Conservation (phyloP, 768 basidiomycete species). For the Leccinum aurantiacum region DNA sequence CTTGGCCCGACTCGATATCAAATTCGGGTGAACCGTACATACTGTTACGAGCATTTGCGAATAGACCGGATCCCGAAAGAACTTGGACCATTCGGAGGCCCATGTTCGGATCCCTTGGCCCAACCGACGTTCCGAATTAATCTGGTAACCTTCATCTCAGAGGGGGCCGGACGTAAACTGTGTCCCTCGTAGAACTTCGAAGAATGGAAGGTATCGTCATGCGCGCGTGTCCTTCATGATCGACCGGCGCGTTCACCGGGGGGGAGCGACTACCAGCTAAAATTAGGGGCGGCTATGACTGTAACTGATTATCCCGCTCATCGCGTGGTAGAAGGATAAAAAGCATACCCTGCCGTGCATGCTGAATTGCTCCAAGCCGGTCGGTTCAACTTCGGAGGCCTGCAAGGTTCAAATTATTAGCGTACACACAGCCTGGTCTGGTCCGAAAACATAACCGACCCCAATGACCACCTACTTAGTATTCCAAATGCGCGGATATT, state of each 20-base stretch:
- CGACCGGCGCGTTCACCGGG: constrained; percentile 13
- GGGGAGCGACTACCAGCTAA: background rate
- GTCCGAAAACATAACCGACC: background rate
- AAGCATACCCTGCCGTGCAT: background rate
- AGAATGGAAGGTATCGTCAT: constrained; percentile 22
- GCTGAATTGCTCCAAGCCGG: background rate
- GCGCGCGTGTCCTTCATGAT: constrained; percentile 22
- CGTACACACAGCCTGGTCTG: background rate
- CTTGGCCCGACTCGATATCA: constrained; percentile 1
- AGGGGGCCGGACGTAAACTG: background rate
- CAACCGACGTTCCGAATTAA: background rate
- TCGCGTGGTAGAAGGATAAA: background rate
- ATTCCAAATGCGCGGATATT: background rate
- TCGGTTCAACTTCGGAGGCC: background rate
- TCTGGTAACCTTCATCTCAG: background rate
- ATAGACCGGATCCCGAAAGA: background rate
- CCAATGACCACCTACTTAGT: background rate
- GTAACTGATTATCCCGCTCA: background rate
- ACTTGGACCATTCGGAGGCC: background rate
- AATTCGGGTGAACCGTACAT: background rate
- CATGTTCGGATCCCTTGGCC: background rate
- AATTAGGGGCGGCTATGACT: background rate
- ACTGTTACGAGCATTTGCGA: background rate
- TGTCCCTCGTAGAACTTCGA: constrained; percentile 1
- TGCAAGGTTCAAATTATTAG: background rate